These are phyloP conservation scores for Stipa capillata DNA, from an alignment of 176 grass and related monocot genomes.

Conservation along the genomic window DNA sequence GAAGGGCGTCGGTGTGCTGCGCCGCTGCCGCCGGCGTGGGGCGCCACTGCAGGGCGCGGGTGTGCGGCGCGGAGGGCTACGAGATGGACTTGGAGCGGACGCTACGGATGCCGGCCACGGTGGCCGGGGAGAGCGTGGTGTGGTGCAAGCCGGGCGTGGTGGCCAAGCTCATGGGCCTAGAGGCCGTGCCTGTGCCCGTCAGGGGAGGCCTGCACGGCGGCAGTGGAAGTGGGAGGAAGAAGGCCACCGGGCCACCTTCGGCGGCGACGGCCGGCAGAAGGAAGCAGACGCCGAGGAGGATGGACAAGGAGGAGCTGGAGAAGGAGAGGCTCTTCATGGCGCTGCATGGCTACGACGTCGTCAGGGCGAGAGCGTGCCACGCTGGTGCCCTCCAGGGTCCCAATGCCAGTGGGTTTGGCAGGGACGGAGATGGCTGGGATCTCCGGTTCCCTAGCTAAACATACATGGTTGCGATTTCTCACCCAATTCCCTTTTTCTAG, in stretches of 20 bases:
- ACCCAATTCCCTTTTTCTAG: too few relatives aligned
- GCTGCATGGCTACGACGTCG: constrained; percentile 42
- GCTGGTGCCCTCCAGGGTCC: neutral
- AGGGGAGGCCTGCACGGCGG: constrained; percentile 2
- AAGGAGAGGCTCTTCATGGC: constrained; percentile 70
- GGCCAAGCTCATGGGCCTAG: constrained; percentile 84
- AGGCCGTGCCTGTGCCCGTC: constrained; percentile 59
- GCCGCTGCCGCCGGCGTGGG: neutral
- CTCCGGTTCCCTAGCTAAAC: neutral
- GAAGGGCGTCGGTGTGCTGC: constrained; percentile 30
- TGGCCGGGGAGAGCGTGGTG: constrained; percentile 72
- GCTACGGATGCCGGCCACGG: constrained; percentile 55
- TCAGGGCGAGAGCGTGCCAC: neutral
- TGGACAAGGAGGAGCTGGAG: constrained; percentile 44
- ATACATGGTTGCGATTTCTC: too few relatives aligned
- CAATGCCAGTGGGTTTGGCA: neutral
- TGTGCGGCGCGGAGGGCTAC: constrained; percentile 12
- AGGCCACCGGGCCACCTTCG: constrained; percentile 5
- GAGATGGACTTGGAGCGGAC: constrained; percentile 66
- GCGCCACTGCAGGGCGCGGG: constrained; percentile 25
- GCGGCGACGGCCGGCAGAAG: neutral
- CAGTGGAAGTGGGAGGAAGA: constrained; percentile 17
- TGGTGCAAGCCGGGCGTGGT: constrained; percentile 94
- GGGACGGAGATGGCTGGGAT: neutral
- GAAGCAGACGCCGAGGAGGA: constrained; percentile 45